Percentiles rank a stretch among this genome's conserved stretches.
Conservation (phyloP, 1,139 yeast species). For the Blastobotrys proliferans region DNA sequence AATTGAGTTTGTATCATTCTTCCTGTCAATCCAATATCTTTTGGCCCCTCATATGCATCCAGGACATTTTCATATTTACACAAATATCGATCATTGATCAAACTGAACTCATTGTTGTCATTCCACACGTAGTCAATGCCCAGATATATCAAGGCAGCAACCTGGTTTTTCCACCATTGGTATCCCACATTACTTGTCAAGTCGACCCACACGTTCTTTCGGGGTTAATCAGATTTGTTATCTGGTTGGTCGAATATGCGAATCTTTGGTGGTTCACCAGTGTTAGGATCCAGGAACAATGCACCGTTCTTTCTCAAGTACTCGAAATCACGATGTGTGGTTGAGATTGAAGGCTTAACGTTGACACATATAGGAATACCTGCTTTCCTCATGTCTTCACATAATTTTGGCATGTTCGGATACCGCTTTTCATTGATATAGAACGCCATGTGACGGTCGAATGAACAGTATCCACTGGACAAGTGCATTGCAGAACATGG, state of each 20-base stretch:
- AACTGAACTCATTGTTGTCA: constrained; percentile 1
- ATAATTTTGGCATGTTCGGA: neutral
- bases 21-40: neutral
- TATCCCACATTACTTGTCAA: neutral
- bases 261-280: neutral
- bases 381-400: neutral
- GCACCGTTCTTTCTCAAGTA: neutral
- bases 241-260: neutral
- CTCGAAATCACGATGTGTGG: neutral
- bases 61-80: neutral
- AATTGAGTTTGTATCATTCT: neutral
- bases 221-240: neutral
- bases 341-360: neutral
- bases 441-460: neutral
- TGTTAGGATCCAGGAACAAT: neutral
- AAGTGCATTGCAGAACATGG: constrained; percentile 1
- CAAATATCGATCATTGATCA: neutral
- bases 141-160: neutral
- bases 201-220: neutral
- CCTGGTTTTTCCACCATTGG: neutral
- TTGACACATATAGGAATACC: neutral
- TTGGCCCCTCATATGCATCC: neutral
- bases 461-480: neutral
- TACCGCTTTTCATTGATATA: neutral
- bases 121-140: constrained; percentile 1